Conservation (phyloP, 495 filamentous ascomycete genomes). For the Xanthoparmelia taractica region DNA sequence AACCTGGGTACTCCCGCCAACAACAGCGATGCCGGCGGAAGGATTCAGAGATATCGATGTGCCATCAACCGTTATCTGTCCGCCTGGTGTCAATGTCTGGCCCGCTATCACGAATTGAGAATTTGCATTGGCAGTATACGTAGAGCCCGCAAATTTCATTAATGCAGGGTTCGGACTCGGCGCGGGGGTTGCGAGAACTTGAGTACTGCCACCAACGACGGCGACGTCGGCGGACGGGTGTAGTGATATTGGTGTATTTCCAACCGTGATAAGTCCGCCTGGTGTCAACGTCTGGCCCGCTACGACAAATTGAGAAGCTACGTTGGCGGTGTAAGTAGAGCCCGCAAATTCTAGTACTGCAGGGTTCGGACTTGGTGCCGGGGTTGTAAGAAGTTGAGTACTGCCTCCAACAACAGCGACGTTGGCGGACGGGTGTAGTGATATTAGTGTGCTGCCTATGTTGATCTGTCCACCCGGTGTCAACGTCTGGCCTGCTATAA, state of each 20-base stretch:
- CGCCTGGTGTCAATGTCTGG: constrained; percentile 15
- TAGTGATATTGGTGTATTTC: constrained; percentile 8
- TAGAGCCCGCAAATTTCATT: constrained; percentile 4
- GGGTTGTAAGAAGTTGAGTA: not conserved
- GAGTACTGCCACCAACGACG: not conserved
- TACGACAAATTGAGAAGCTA: constrained; percentile 6
- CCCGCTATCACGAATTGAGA: constrained; percentile 11
- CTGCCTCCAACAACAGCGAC: constrained; percentile 1
- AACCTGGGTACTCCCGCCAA: not conserved
- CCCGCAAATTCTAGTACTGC: too few species aligned
- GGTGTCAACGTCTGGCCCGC: constrained; percentile 13
- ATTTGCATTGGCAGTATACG: constrained; percentile 4
- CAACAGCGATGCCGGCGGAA: not conserved
- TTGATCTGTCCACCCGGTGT: too few species aligned
- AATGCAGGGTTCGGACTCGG: not conserved
- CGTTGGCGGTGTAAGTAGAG: constrained; percentile 6
- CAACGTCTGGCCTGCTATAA: constrained; percentile 4
- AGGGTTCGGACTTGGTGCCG: too few species aligned
- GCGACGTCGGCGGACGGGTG: not conserved
- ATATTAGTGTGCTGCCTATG: not conserved
- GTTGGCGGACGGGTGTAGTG: not conserved
- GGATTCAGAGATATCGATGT: constrained; percentile 7
- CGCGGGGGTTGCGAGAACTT: not conserved
- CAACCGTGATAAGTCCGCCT: constrained; percentile 4
- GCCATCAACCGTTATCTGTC: not conserved